Percentiles rank a stretch among this genome's conserved stretches.
These are phyloP conservation scores for Emiliania huxleyi DNA, from an alignment of 78 protist species.

Conservation along the genomic window DNA sequence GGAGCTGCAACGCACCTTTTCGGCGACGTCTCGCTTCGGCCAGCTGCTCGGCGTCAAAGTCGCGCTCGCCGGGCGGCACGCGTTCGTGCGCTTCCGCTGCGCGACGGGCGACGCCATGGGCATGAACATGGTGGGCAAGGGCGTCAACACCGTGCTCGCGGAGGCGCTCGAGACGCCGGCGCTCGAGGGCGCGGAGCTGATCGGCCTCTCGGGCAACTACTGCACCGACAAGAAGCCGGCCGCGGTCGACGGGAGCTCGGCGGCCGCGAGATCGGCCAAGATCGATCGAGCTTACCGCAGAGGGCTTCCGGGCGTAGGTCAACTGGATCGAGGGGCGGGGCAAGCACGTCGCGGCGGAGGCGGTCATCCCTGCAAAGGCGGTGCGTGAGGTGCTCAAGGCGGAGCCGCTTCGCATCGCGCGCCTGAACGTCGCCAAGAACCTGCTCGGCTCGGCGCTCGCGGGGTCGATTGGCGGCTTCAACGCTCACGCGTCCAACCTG, in stretches of 20 bases:
- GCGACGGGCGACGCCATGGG: slow-evolving; percentile 93
- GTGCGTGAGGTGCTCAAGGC: slow-evolving; percentile 82
- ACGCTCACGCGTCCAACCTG: slow-evolving; percentile 94
- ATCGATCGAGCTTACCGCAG: neutral
- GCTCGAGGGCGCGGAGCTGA: slow-evolving; percentile 47
- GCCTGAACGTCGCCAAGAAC: slow-evolving; percentile 80
- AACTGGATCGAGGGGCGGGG: slow-evolving; percentile 94
- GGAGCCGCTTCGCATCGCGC: slow-evolving; percentile 59
- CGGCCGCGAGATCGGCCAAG: slow-evolving; percentile 58
- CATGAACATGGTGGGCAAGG: slow-evolving; percentile 91
- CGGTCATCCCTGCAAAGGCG: slow-evolving; percentile 66
- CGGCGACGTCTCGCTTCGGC: slow-evolving; percentile 69
- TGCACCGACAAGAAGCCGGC: slow-evolving; percentile 90
- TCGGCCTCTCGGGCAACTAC: slow-evolving; percentile 73
- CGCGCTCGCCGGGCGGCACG: slow-evolving; percentile 54
- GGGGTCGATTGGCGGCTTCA: slow-evolving; percentile 84
- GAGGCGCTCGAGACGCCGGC: neutral
- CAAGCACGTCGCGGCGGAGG: slow-evolving; percentile 81
- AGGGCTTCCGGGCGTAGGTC: too few relatives aligned
- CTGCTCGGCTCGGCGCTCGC: slow-evolving; percentile 92
- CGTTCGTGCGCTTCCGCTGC: slow-evolving; percentile 64
- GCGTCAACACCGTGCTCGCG: slow-evolving; percentile 44
- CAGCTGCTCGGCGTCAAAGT: slow-evolving; percentile 33
- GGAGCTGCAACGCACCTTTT: slow-evolving; percentile 20
- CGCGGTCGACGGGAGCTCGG: too few relatives aligned